Conservation (phyloP, 2,329 filamentous ascomycete genomes). For the Dryadomyces sulphureus region DNA sequence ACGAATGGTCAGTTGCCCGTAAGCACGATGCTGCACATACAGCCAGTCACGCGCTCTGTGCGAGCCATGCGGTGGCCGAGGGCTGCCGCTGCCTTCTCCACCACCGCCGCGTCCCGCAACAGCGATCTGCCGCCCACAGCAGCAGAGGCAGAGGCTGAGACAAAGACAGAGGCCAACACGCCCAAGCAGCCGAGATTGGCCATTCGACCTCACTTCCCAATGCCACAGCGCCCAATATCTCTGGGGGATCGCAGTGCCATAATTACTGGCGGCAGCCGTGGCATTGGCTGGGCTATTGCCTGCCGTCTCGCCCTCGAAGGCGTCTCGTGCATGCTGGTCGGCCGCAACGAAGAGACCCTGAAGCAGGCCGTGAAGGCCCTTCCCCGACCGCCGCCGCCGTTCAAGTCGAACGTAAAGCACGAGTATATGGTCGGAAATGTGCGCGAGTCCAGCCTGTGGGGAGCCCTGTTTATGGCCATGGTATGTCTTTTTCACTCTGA, state of each 20-base stretch:
- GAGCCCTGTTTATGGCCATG: conserved; percentile 1
- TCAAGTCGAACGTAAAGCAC: not conserved
- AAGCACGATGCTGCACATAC: not conserved
- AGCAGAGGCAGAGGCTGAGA: not conserved
- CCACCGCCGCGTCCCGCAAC: not conserved
- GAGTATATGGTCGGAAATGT: conserved; percentile 11
- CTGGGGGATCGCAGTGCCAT: conserved; percentile 22
- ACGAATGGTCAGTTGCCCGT: not conserved
- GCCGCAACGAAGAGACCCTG: conserved; percentile 35
- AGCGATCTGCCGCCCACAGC: not conserved
- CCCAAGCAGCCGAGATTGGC: not conserved
- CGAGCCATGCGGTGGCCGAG: not conserved
- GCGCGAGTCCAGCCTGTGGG: conserved; percentile 10
- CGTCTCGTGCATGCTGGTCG: conserved; percentile 44
- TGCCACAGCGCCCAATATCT: not conserved
- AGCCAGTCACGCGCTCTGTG: not conserved
- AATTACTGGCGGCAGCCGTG: conserved; percentile 56
- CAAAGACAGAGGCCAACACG: not conserved
- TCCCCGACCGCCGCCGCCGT: conserved; percentile 12
- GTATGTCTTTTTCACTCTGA: conserved; percentile 1
- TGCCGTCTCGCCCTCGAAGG: conserved; percentile 48
- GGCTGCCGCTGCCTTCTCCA: not conserved
- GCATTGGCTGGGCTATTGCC: conserved; percentile 56
- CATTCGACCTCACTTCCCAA: not conserved
- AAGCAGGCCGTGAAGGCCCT: conserved; percentile 18